Percentiles rank a stretch among this genome's conserved stretches.
These are phyloP conservation scores for Linderniella brevidens DNA, from an alignment of 257 asterid genomes.

Conservation along the genomic window DNA sequence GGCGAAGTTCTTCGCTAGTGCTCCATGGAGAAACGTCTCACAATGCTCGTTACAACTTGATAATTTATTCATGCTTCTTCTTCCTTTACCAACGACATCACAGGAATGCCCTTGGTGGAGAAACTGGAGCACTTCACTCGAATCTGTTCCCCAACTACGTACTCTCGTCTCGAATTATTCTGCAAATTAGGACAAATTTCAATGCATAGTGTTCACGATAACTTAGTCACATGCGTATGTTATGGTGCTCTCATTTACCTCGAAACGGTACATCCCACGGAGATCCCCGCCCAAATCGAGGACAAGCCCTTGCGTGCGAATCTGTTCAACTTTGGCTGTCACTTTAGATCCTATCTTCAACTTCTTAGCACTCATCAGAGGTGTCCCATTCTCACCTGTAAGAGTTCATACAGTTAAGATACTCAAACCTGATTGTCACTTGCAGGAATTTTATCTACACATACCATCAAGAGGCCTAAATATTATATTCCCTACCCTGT, in stretches of 20 bases:
- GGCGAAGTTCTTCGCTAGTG: too few relatives aligned
- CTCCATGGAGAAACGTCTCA: too few relatives aligned
- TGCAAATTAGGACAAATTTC: constrained; percentile 15
- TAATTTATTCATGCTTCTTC: constrained; percentile 6
- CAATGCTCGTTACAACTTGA: too few relatives aligned
- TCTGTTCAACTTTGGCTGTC: constrained; percentile 67
- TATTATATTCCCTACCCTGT: constrained; percentile 8
- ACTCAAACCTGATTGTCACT: not conserved
- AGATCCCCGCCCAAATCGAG: constrained; percentile 74
- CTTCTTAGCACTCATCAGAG: constrained; percentile 30
- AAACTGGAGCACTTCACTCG: constrained; percentile 60
- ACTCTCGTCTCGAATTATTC: constrained; percentile 31
- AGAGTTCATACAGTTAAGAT: constrained; percentile 8
- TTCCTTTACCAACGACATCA: constrained; percentile 38
- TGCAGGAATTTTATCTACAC: not conserved
- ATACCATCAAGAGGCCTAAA: too few relatives aligned
- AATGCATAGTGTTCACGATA: not conserved
- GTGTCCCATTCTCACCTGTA: constrained; percentile 14
- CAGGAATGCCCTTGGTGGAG: constrained; percentile 80
- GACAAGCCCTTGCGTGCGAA: constrained; percentile 77
- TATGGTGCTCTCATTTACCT: constrained; percentile 31
- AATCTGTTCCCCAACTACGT: constrained; percentile 55
- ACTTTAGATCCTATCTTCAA: constrained; percentile 64
- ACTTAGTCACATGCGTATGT: not conserved
- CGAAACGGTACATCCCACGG: constrained; percentile 77